These are phyloP conservation scores for Casuarina equisetifolia DNA, from an alignment of 306 rosid genomes.

Conservation along the genomic window DNA sequence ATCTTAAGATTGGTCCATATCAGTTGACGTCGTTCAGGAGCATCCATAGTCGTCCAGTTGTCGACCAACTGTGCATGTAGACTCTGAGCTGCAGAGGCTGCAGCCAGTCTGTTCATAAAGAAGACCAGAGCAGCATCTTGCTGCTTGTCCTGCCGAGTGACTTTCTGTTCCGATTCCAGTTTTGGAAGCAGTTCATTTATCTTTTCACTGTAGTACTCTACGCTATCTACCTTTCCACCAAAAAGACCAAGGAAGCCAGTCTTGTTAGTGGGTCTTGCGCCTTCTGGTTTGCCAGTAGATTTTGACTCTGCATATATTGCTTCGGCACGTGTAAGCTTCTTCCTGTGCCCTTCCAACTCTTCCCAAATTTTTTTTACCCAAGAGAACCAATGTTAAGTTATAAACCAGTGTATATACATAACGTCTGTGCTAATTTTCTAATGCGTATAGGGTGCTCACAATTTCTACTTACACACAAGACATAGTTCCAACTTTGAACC, in stretches of 20 bases:
- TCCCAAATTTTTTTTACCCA: too few species aligned
- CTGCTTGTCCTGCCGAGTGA: conserved; percentile 84
- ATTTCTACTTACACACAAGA: too few species aligned
- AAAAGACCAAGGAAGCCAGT: conserved; percentile 76
- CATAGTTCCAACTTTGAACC: background rate
- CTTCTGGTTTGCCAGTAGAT: conserved; percentile 17
- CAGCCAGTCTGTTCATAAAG: conserved; percentile 63
- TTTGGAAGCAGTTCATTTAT: conserved; percentile 47
- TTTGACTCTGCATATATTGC: conserved; percentile 58
- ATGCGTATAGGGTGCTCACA: conserved; percentile 1
- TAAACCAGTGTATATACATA: too few species aligned
- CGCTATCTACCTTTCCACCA: conserved; percentile 82
- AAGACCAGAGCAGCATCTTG: conserved; percentile 70
- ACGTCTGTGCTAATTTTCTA: conserved; percentile 1
- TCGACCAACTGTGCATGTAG: conserved; percentile 75
- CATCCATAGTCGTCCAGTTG: conserved; percentile 61
- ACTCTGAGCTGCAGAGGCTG: conserved; percentile 90
- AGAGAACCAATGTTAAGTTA: background rate
- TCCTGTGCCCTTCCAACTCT: background rate
- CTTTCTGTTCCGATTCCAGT: conserved; percentile 24
- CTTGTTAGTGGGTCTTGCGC: conserved; percentile 61
- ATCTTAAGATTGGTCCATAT: too few species aligned
- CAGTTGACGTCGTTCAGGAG: conserved; percentile 76
- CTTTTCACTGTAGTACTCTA: conserved; percentile 62
- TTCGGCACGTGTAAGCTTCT: conserved; percentile 74